Percentiles rank a stretch among this genome's conserved stretches.
These are phyloP conservation scores for Coriolopsis trogii DNA, from an alignment of 1,284 basidiomycete species.

Conservation along the genomic window DNA sequence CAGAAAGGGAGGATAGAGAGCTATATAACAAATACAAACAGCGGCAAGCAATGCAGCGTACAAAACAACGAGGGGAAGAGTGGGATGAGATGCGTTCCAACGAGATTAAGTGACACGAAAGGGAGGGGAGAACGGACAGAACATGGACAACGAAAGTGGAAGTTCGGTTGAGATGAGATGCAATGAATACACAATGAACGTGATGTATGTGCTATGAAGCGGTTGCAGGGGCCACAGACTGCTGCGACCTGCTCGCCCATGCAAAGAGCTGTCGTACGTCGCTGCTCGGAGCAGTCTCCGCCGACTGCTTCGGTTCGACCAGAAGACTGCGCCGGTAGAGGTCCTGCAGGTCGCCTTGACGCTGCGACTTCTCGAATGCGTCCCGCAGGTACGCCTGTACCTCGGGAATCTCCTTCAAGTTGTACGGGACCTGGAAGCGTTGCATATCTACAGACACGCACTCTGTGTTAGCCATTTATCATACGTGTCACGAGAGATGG, in stretches of 20 bases:
- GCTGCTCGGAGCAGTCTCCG: conserved; percentile 64
- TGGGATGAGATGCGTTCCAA: no score
- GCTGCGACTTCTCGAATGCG: conserved; percentile 71
- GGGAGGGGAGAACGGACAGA: conserved; percentile 1
- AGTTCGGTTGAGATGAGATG: conserved; percentile 22
- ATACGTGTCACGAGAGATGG: neutral
- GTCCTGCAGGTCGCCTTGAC: conserved; percentile 78
- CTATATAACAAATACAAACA: conserved; percentile 11
- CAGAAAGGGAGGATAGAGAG: neutral
- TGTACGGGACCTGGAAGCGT: conserved; percentile 89
- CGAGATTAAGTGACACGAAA: conserved; percentile 1
- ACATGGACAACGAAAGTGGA: neutral
- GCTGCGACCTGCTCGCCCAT: conserved; percentile 66
- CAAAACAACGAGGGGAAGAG: conserved; percentile 22
- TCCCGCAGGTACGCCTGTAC: conserved; percentile 78
- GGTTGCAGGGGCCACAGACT: conserved; percentile 6
- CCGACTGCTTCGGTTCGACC: conserved; percentile 78
- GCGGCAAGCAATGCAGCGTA: conserved; percentile 14
- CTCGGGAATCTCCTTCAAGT: conserved; percentile 82
- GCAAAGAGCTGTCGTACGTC: conserved; percentile 77
- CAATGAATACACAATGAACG: conserved; percentile 32
- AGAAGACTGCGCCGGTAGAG: conserved; percentile 80
- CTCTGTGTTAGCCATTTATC: neutral
- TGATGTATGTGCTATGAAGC: conserved; percentile 12
- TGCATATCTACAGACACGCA: conserved; percentile 72